Conservation (phyloP, 345 rosid genomes). For the Eucalyptus lansdowneana region DNA sequence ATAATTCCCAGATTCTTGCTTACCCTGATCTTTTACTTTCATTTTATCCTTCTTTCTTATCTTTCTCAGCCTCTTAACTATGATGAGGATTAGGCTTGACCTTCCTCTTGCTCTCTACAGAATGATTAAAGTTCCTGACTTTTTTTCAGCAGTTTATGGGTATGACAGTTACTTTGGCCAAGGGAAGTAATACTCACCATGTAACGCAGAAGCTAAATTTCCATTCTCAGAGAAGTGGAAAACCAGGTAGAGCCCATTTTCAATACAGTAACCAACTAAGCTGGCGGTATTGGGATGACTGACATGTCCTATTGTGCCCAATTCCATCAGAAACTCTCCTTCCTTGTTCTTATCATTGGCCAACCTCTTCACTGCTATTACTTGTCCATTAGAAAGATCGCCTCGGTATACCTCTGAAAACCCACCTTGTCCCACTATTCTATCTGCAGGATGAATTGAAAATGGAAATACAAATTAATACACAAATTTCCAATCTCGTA, state of each 20-base stretch:
- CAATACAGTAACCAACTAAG: constrained; percentile 79
- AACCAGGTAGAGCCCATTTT: constrained; percentile 74
- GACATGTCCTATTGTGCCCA: constrained; percentile 77
- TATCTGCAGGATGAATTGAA: constrained; percentile 14
- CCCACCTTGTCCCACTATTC: constrained; percentile 74
- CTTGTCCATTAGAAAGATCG: constrained; percentile 56
- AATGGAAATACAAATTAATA: not conserved
- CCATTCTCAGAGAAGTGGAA: constrained; percentile 80
- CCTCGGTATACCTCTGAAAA: constrained; percentile 93
- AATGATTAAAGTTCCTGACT: not conserved
- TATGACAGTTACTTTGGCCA: not conserved
- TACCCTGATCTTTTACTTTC: not conserved
- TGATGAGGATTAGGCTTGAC: not conserved
- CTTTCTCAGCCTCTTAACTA: not conserved
- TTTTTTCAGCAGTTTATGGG: not conserved
- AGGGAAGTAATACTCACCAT: constrained; percentile 30
- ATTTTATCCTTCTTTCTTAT: not conserved
- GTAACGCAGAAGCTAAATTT: constrained; percentile 61
- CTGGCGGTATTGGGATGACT: constrained; percentile 74
- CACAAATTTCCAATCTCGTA: not conserved
- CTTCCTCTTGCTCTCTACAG: not conserved
- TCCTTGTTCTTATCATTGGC: constrained; percentile 63
- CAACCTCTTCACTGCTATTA: constrained; percentile 76
- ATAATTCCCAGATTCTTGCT: not conserved
- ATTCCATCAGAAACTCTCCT: constrained; percentile 76